Evolutionary conservation across 176 grass and related monocot genomes (phyloP).

Genomic region (Avena atlantica): DNA sequence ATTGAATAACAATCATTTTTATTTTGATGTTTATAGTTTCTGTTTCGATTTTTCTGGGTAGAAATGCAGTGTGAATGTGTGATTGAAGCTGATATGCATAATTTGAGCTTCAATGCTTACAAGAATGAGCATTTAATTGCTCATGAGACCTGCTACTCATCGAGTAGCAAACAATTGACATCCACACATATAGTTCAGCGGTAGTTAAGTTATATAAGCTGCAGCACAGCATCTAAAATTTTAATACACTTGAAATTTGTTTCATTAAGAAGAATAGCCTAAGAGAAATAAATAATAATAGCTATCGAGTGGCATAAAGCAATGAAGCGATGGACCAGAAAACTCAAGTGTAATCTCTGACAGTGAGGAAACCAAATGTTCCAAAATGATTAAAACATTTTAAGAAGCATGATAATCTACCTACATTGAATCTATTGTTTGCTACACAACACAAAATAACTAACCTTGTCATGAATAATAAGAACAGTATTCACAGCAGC

Average conservation of each 20-base stretch:
- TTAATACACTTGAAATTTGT: constrained; percentile 33
- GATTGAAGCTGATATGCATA: background rate
- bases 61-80: background rate
- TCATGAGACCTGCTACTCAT: background rate
- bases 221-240: constrained; percentile 15
- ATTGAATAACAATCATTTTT: background rate
- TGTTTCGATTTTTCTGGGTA: background rate
- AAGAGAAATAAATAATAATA: constrained; percentile 30
- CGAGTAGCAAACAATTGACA: background rate
- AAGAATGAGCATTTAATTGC: constrained; percentile 26
- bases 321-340: background rate
- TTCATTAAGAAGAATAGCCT: constrained; percentile 12
- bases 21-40: background rate
- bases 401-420: no score
- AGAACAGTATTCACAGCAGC: constrained; percentile 75
- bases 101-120: constrained; percentile 15
- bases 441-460: constrained; percentile 19
- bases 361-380: no score
- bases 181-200: background rate
- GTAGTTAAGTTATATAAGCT: constrained; percentile 2
- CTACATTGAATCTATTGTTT: constrained; percentile 7
- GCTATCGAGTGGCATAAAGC: background rate
- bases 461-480: constrained; percentile 89
- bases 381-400: no score
- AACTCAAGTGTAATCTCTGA: background rate